Base-by-base conservation (phyloP, 805 yeast species). In the Hanseniaspora taiwanica region DNA sequence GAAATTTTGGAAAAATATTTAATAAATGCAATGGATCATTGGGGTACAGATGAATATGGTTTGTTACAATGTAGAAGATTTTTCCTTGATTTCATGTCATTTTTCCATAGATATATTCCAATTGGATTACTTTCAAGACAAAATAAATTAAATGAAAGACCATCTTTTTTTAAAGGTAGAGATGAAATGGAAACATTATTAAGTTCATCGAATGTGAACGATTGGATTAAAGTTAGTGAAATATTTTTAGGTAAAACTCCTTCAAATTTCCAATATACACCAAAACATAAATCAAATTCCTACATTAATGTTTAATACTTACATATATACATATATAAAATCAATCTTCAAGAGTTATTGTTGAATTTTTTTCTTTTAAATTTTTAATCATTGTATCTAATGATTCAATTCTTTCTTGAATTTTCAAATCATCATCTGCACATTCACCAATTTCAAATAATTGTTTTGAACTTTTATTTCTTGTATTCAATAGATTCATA, bases 41-140 rank as follows among this genome's bases (percentile, higher is more conserved):
- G 98, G 97, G 98, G 99, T 4, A 71, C 94, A 0, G 99, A 91
- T 55, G 95, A 84, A 51, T 89, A 79, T 58, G 99, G 99, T 32
- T 72, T 91, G 42, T 80, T 83, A 43, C 75, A 75, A 48, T 78
- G 94, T 12, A 77, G 99, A 60, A 69, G 97, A 52, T 91, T 75
- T 60, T 65, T 89, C 69, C 89, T 96, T 63, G 99, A 91, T 61
- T 91, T 85, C 59, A 66, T 91, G 55, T 81, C 95, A 37, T 91
- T 91, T 60, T 83, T 94, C 50, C 94, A 91, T 56, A 68, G 99
- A 50, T 91, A 91, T 58, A 75, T 89, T 40, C 99, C 99, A 6
- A 78, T 85, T 48, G 98, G 97, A 1, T 78, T 91, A 35, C 69
- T 91, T 49, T 97, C 87, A 58, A 71, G 78, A 54, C 97, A 97